These are phyloP conservation scores for Vanrija sp. DNA, from an alignment of 1,284 basidiomycete genomes.

Conservation along the genomic window DNA sequence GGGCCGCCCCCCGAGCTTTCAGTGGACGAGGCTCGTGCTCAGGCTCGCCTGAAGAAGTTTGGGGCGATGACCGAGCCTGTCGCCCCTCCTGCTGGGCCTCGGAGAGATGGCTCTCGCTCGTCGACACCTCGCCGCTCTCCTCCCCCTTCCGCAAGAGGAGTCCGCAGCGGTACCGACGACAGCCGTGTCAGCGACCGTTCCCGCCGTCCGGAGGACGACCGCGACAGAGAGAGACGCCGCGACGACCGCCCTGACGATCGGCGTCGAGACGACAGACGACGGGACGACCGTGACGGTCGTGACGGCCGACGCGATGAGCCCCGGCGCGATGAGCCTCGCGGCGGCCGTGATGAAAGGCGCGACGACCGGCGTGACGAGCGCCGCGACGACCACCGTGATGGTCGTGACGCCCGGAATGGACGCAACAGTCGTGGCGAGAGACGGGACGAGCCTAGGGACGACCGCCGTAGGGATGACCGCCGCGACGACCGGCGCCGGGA, in stretches of 20 bases:
- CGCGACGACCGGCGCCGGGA: conserved; percentile 2
- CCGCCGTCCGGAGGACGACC: conserved; percentile 18
- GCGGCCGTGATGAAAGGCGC: conserved; percentile 1
- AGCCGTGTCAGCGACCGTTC: conserved; percentile 32
- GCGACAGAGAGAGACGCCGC: neutral
- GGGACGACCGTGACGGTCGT: neutral
- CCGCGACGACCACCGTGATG: neutral
- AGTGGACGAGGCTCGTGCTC: conserved; percentile 34
- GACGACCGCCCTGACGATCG: neutral
- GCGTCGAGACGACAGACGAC: neutral
- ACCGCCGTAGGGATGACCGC: neutral
- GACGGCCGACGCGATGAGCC: neutral
- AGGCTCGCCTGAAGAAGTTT: conserved; percentile 36
- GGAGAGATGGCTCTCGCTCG: conserved; percentile 1
- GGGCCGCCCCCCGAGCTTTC: conserved; percentile 28
- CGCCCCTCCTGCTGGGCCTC: neutral
- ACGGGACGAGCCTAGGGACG: conserved; percentile 1
- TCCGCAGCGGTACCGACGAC: conserved; percentile 37
- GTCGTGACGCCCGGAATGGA: neutral
- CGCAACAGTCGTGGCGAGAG: neutral
- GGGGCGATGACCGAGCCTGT: conserved; percentile 22
- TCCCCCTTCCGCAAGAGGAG: conserved; percentile 8
- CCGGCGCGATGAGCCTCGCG: neutral
- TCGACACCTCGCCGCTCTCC: conserved; percentile 4
- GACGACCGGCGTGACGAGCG: conserved; percentile 5